Base-by-base conservation (phyloP, 495 filamentous ascomycete genomes). In the Neurospora cerealis region DNA sequence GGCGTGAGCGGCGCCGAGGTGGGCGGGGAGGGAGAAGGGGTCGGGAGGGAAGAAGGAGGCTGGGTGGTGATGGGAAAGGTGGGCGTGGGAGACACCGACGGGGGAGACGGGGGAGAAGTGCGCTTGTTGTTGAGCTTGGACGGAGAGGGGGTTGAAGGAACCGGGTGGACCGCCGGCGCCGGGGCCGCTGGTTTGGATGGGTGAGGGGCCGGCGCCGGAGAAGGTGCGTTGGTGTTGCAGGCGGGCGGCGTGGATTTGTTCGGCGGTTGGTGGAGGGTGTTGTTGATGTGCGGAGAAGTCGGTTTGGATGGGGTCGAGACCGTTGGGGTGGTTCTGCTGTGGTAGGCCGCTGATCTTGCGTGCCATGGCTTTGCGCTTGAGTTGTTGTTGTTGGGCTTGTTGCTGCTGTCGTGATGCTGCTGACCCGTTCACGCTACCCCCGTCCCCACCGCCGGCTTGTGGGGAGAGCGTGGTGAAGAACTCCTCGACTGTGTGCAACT, bases 401-500 rank as follows among this genome's bases (percentile, higher is more conserved):
- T 78, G 76, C 54, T 66, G 72, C 36, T 81, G 73, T 75, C 74
- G 24, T 81, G 74, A 36, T 78, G 75, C 7, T 72, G 72, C 24
- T 75, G 77, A 10, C 73, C 75, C 8, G 81, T 78, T 10, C 82
- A 78, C 83, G 62, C 75, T 79, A 21, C 76, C 74, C 28, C 75
- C 76, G 24, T 76, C 74, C 38, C 74, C 76, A 32, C 85, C 83
- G 60, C 73, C 76, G 28, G 77, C 80, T 70, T 90, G 87, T 2
- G 93, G 90, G 0, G 93, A 92, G 28, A 96, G 86, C 73, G 89
- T 93, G 71, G 93, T 90, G 80, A 99, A 97, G 82, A 97, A 97
- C 76, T 98, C 93, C 77, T 98, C 96, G 37, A 97, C 94, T 38
- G 93, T 97, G 77, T 96, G 94, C 15, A 97, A 86, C 80, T 97